Conservation (phyloP, 805 yeast genomes). For the Wickerhamomyces ciferrii region DNA sequence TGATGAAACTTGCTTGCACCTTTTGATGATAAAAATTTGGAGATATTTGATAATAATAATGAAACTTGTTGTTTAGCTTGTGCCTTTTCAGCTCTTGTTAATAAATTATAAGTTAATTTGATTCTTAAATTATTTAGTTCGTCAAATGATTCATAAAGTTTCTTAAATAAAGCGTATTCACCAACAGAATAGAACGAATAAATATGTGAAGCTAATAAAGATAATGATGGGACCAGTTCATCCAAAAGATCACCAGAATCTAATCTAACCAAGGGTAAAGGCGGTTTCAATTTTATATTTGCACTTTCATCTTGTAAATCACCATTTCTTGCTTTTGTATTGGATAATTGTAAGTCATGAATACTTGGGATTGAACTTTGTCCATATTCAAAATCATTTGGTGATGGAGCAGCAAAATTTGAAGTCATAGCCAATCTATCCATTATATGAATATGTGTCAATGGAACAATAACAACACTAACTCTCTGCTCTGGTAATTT, state of each 20-base stretch:
- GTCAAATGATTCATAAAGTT: slow-evolving; percentile 46
- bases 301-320: slow-evolving; percentile 16
- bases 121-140: slow-evolving; percentile 56
- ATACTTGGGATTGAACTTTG: slow-evolving; percentile 27
- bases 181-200: slow-evolving; percentile 69
- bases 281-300: slow-evolving; percentile 37
- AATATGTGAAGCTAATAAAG: slow-evolving; percentile 55
- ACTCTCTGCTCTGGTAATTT: slow-evolving; percentile 54
- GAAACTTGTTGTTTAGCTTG: slow-evolving; percentile 47
- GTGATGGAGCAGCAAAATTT: slow-evolving; percentile 25
- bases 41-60: slow-evolving; percentile 47
- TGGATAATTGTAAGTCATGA: slow-evolving; percentile 26
- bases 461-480: slow-evolving; percentile 56
- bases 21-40: slow-evolving; percentile 52
- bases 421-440: slow-evolving; percentile 36
- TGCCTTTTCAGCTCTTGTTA: slow-evolving; percentile 48
- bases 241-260: slow-evolving; percentile 40
- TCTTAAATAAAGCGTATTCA: slow-evolving; percentile 57
- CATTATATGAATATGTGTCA: slow-evolving; percentile 42
- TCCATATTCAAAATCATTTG: slow-evolving; percentile 20
- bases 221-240: slow-evolving; percentile 54
- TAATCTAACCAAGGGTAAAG: slow-evolving; percentile 46
- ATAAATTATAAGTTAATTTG: slow-evolving; percentile 41
- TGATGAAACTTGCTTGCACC: slow-evolving; percentile 28
- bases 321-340: slow-evolving; percentile 25